Conservation (phyloP, 495 filamentous ascomycete species). For the Parathielavia hyrcaniae region DNA sequence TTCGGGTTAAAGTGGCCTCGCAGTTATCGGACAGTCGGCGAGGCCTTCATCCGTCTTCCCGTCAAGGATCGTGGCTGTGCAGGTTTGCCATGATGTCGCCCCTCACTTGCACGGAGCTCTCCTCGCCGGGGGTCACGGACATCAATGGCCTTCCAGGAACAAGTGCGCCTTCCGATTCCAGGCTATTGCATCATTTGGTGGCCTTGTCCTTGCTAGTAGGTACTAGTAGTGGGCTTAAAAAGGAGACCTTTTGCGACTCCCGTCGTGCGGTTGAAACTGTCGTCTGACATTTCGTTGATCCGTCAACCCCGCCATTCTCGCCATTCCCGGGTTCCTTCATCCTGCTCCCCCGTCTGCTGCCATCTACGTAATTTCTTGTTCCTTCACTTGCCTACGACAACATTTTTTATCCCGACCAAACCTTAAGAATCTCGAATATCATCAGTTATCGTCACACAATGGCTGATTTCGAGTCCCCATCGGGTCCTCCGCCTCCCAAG, state of each 20-base stretch:
- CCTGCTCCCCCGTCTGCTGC: not conserved
- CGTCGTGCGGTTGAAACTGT: conserved; percentile 16
- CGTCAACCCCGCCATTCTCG: conserved; percentile 2
- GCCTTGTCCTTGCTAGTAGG: not conserved
- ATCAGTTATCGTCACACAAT: conserved; percentile 30
- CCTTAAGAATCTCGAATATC: not conserved
- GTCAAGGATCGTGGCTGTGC: conserved; percentile 1
- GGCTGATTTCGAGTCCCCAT: conserved; percentile 60
- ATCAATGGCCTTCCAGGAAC: not conserved
- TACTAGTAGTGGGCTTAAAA: too few species aligned
- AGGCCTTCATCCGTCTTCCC: not conserved
- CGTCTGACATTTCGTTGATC: conserved; percentile 9
- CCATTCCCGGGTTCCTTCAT: not conserved
- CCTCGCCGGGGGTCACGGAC: not conserved
- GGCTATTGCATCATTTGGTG: not conserved
- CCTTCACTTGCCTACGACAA: not conserved
- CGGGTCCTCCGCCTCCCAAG: conserved; percentile 77
- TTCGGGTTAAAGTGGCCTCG: not conserved
- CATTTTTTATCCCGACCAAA: not conserved
- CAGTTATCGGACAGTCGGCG: not conserved
- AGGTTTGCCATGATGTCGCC: not conserved
- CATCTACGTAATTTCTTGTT: not conserved
- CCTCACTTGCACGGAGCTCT: too few species aligned
- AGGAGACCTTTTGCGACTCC: conserved; percentile 9
- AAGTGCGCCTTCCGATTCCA: not conserved